Evolutionary conservation across 2,329 filamentous ascomycete genomes (phyloP).

Genomic region (Cercospora canescens): DNA sequence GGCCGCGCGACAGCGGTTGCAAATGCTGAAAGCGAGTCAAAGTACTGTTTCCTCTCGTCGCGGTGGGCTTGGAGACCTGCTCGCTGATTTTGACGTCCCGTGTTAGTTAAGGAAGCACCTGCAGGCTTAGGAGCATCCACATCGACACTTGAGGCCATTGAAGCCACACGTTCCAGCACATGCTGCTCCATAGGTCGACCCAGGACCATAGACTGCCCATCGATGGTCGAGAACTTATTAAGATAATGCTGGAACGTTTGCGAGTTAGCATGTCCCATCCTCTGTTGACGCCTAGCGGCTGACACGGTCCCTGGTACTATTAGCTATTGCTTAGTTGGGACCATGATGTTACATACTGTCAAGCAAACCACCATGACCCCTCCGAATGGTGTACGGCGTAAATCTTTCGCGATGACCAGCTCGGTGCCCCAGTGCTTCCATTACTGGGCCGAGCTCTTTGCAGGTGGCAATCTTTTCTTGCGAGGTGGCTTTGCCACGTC

Average conservation of each 20-base stretch:
- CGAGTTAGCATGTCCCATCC: conserved; percentile 11
- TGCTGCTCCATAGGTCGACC: neutral
- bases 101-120: neutral
- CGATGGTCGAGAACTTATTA: neutral
- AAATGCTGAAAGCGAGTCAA: neutral
- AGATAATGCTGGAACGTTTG: conserved; percentile 14
- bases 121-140: neutral
- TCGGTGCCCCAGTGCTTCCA: too few species aligned
- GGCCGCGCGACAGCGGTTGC: too few species aligned
- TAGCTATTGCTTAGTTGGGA: too few species aligned
- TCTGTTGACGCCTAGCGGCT: conserved; percentile 1
- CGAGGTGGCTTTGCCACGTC: too few species aligned
- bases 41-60: neutral
- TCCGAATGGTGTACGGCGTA: too few species aligned
- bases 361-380: too few species aligned
- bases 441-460: too few species aligned
- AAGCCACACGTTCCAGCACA: neutral
- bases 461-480: too few species aligned
- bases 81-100: neutral
- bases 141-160: neutral
- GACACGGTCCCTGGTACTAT: too few species aligned
- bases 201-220: conserved; percentile 5
- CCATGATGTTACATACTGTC: too few species aligned
- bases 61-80: too few species aligned
- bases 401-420: too few species aligned